Base-by-base conservation (phyloP, 225 moss, liverwort and hornwort genomes). In the Neckera pumila region DNA sequence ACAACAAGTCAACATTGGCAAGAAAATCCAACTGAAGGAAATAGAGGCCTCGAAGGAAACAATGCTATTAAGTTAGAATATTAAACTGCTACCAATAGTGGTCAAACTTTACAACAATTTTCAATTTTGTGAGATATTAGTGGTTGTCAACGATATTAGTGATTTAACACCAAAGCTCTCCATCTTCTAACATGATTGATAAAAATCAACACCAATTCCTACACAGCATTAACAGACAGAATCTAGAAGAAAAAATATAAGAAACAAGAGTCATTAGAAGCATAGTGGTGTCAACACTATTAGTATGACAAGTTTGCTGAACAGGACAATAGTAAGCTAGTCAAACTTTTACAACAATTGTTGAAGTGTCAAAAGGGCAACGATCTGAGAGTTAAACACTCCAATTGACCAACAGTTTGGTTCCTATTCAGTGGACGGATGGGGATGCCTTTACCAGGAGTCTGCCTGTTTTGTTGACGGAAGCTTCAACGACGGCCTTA, bases 391-490 rank as follows among this genome's bases (percentile, higher is more conserved):
- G 18, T 30, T 42, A 23, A 56, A 57, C 15, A 79, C 38, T 30
- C 45, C 27, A 79, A 38, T n/a, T n/a, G 59, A 38, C 57, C 23
- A 10, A 80, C 14, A 64, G 6, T 53, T 53, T 67, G 51, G 14
- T 67, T 83, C 9, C 14, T n/a, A 26, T 38, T 36, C n/a, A 67
- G 9, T 13, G 27, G 82, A 42, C 33, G 63, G 62, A n/a, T 76
- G 63, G 63, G 20, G 63, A 64, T 40, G 77, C 3, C 25, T 17
- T 86, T 56, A 99, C 97, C 93, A 99, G 86, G 59, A 99, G 91
- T 12, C 99, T 78, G 74, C 97, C 99, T 16, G 99, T 99, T 90
- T 99, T 99, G 86, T 93, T 94, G 79, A 99, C 97, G 40, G 99
- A 99, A 38, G 96, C 96, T 90, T 96, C 99, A 64, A 99, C 78